Evolutionary conservation across 441 rosid species (phyloP), one percentile per base, ranked within the genome.

Genomic region (Erodium moschatum): DNA sequence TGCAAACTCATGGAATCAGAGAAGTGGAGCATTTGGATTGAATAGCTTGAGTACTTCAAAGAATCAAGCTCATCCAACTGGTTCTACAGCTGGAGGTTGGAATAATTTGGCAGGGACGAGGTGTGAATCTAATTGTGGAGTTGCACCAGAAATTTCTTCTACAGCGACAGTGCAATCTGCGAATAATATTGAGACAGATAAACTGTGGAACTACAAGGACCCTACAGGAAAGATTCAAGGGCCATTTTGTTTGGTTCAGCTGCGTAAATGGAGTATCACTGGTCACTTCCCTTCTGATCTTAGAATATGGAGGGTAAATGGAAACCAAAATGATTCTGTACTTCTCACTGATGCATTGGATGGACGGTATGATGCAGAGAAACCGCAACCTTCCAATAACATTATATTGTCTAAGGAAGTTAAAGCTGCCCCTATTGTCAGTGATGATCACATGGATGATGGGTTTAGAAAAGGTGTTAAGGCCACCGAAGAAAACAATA

Each of bases 191-290:
- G 96, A 87, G 81, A 77, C 71, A 0, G 82, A 80, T 65, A 89
- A 81, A 66, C 68, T 86, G 68, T 96, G 99, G 99, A 87, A 75
- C 77, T 92, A 96, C 77, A 86, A 82, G 80, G 99, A 96, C 74
- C 98, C 98, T 64, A 73, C 66, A 65, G 95, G 93, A 77, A 91
- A 81, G 78, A 73, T 78, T 75, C 99, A 92, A 74, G 99, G 99
- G 66, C 97, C 99, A 46, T 96, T 96, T 84, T 50, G 88, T 50
- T 73, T 92, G 84, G 71, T 69, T 75, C 87, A 83, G 75, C 80
- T 96, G 72, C 87, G 86, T 24, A 86, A 82, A 78, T 96, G 99
- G 99, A 88, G 81, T 70, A 69, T 69, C 63, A 77, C 75, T 74
- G 88, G 91, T 66, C 87, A 79, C 80, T 96, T 96, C 64, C 98